Conservation (phyloP, 345 rosid species). For the Cardamine chenopodiifolia region DNA sequence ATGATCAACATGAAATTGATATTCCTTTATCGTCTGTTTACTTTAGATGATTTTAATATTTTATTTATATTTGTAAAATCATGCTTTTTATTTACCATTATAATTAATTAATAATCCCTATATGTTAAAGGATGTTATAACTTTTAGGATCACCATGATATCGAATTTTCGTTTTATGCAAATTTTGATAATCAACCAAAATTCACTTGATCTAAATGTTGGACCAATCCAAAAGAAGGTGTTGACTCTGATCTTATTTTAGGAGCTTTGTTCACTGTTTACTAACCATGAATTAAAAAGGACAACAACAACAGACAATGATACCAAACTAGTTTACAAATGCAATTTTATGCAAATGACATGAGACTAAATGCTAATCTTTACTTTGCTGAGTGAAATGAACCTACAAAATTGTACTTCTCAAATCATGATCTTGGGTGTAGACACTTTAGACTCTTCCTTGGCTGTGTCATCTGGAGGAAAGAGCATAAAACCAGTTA, state of each 20-base stretch:
- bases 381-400: conserved; percentile 10
- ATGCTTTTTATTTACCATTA: background rate
- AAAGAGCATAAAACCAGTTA: conserved; percentile 20
- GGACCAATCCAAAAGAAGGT: background rate
- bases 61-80: background rate
- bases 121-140: background rate
- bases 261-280: background rate
- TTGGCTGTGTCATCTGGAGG: conserved; percentile 20
- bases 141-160: background rate
- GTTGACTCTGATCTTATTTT: conserved; percentile 7
- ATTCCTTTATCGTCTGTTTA: too few relatives aligned
- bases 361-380: conserved; percentile 23
- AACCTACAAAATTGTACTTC: background rate
- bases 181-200: background rate
- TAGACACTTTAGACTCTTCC: conserved; percentile 35
- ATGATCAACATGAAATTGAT: background rate
- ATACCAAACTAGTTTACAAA: conserved; percentile 15
- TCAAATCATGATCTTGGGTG: conserved; percentile 33
- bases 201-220: too few relatives aligned
- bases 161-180: background rate
- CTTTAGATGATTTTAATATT: background rate
- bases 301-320: conserved; percentile 10
- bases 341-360: conserved; percentile 1
- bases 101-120: background rate
- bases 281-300: background rate